Evolutionary conservation across 257 asterid genomes (phyloP).

Genomic region (Voacanga thouarsii): DNA sequence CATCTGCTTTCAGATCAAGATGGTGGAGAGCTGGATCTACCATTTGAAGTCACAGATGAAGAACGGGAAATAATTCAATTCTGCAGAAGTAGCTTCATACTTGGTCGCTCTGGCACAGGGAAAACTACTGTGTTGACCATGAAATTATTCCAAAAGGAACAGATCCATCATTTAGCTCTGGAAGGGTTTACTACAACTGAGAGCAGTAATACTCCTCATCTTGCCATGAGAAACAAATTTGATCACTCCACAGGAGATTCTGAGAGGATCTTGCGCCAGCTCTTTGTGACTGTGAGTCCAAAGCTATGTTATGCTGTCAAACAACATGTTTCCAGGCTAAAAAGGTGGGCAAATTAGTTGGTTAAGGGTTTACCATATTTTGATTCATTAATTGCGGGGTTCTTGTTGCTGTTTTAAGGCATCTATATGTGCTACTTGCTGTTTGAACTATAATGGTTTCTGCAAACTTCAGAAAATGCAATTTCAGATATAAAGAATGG

Average conservation of each 20-base stretch:
- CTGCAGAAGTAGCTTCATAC: slow-evolving; percentile 48
- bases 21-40: slow-evolving; percentile 50
- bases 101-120: slow-evolving; percentile 77
- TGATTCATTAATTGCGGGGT: neutral
- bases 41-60: slow-evolving; percentile 69
- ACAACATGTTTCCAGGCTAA: slow-evolving; percentile 49
- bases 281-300: slow-evolving; percentile 70
- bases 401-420: neutral
- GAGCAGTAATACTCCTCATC: neutral
- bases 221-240: slow-evolving; percentile 3
- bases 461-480: neutral
- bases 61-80: slow-evolving; percentile 52
- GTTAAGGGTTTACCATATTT: neutral
- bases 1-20: slow-evolving; percentile 47
- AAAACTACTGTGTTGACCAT: slow-evolving; percentile 63
- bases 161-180: slow-evolving; percentile 39
- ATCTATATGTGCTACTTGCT: neutral
- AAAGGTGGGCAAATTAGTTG: slow-evolving; percentile 34
- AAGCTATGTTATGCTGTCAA: slow-evolving; percentile 69
- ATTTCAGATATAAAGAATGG: neutral
- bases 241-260: slow-evolving; percentile 5
- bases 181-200: slow-evolving; percentile 22
- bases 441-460: neutral
- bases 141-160: slow-evolving; percentile 51
- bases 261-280: slow-evolving; percentile 38